Conservation (phyloP, 305 asterid species). For the Fraxinus nigra region DNA sequence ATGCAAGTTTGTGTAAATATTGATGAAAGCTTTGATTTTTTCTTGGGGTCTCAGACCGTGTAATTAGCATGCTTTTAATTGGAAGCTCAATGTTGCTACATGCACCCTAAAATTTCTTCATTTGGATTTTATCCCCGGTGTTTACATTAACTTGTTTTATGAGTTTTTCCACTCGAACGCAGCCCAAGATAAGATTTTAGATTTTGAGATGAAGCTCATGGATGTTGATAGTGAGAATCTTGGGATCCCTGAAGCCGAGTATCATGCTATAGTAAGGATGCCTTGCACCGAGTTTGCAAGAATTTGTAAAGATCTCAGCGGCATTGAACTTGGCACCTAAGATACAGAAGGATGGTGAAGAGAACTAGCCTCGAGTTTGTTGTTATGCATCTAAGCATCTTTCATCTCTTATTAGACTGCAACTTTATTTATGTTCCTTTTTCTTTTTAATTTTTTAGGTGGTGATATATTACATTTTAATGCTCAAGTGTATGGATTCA, state of each 20-base stretch:
- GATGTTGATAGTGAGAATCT: constrained; percentile 91
- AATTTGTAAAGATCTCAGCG: constrained; percentile 84
- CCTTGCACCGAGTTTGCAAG: constrained; percentile 88
- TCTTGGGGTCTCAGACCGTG: neutral
- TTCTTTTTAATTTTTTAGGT: neutral
- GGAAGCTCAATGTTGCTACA: neutral
- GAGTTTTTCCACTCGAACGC: neutral
- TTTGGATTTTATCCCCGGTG: neutral
- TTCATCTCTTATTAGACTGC: neutral
- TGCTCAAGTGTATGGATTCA: no score
- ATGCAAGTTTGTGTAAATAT: neutral
- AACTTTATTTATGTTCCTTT: neutral
- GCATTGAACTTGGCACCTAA: constrained; percentile 95
- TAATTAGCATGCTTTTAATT: neutral
- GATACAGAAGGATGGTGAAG: constrained; percentile 89
- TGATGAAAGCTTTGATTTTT: neutral
- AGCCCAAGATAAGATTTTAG: constrained; percentile 93
- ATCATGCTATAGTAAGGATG: constrained; percentile 90
- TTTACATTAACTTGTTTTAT: neutral
- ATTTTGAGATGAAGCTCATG: constrained; percentile 95
- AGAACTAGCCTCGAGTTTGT: constrained; percentile 40
- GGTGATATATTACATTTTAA: no score
- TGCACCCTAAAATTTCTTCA: neutral
- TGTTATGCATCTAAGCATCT: neutral
- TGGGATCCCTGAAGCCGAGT: constrained; percentile 90